Evolutionary conservation across 164 flowering plant species (phyloP).

Genomic region (Sextonia rubra): DNA sequence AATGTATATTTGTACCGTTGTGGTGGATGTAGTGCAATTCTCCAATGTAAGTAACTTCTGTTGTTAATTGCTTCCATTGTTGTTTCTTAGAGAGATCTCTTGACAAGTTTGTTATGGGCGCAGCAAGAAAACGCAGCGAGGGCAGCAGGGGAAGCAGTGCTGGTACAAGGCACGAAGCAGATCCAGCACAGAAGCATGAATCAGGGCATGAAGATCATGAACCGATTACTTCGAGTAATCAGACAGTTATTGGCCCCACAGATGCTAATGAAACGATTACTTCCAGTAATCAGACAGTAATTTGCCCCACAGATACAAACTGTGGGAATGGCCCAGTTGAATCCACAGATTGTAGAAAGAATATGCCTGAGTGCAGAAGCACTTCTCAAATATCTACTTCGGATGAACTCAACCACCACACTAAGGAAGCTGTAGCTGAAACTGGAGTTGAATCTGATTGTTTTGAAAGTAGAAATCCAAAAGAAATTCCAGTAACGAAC

Average conservation of each 20-base stretch:
- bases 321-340: slow-evolving; percentile 12
- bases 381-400: not conserved
- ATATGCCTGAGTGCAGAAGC: slow-evolving; percentile 9
- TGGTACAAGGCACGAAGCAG: slow-evolving; percentile 14
- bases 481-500: not conserved
- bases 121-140: slow-evolving; percentile 38
- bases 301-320: slow-evolving; percentile 7
- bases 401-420: not conserved
- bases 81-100: not conserved
- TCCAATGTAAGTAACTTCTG: slow-evolving; percentile 49
- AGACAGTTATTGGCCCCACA: not conserved
- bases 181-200: slow-evolving; percentile 13
- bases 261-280: too few relatives aligned
- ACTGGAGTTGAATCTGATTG: slow-evolving; percentile 2
- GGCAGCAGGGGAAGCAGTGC: not conserved
- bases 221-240: slow-evolving; percentile 17
- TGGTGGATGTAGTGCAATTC: slow-evolving; percentile 63
- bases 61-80: not conserved
- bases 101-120: slow-evolving; percentile 1
- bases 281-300: not conserved
- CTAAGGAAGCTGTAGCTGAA: not conserved
- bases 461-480: slow-evolving; percentile 12
- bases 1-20: slow-evolving; percentile 59
- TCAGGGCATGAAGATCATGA: slow-evolving; percentile 13
- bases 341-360: slow-evolving; percentile 9